These are phyloP conservation scores for Colletotrichum paranaense DNA, from an alignment of 2,329 filamentous ascomycete species.

Conservation along the genomic window DNA sequence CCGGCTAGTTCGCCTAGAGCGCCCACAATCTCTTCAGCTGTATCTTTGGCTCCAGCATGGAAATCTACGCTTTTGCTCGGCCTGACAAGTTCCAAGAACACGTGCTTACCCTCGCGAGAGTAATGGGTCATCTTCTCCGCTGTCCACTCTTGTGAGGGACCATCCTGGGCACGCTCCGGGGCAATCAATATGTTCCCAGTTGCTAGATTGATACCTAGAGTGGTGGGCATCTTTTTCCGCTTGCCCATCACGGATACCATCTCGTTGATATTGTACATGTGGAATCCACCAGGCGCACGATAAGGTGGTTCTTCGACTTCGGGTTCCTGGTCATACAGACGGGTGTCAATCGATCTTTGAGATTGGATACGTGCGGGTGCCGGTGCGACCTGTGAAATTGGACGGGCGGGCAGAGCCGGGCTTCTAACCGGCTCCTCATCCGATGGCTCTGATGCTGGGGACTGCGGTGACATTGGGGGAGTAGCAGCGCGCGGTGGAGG, in stretches of 20 bases:
- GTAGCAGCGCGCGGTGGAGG: slow-evolving; percentile 52
- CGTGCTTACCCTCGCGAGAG: slow-evolving; percentile 96
- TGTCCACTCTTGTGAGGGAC: slow-evolving; percentile 90
- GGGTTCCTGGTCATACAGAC: slow-evolving; percentile 38
- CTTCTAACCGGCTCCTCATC: slow-evolving; percentile 47
- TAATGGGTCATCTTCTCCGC: slow-evolving; percentile 97
- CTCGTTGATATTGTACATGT: slow-evolving; percentile 96
- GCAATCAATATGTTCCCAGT: slow-evolving; percentile 92
- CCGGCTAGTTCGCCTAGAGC: slow-evolving; percentile 91
- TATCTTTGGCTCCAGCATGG: slow-evolving; percentile 96
- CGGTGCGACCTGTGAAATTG: slow-evolving; percentile 39
- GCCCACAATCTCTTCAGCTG: slow-evolving; percentile 90
- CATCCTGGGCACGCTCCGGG: slow-evolving; percentile 85
- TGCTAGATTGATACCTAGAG: slow-evolving; percentile 89
- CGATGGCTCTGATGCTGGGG: slow-evolving; percentile 39
- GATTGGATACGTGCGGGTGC: slow-evolving; percentile 35
- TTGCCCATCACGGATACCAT: slow-evolving; percentile 98
- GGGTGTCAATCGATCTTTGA: slow-evolving; percentile 37
- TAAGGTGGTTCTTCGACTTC: slow-evolving; percentile 39
- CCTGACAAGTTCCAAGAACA: slow-evolving; percentile 91
- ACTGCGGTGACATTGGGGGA: slow-evolving; percentile 54
- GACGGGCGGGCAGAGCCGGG: slow-evolving; percentile 52
- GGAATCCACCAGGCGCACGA: slow-evolving; percentile 78
- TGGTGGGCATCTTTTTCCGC: slow-evolving; percentile 98
- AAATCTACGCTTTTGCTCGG: slow-evolving; percentile 97